A percentile compares a stretch with the other conserved stretches of the same genome.
phyloP scores from a whole-genome alignment of 169 alveolate species.

The Neospora caninum region DNA sequence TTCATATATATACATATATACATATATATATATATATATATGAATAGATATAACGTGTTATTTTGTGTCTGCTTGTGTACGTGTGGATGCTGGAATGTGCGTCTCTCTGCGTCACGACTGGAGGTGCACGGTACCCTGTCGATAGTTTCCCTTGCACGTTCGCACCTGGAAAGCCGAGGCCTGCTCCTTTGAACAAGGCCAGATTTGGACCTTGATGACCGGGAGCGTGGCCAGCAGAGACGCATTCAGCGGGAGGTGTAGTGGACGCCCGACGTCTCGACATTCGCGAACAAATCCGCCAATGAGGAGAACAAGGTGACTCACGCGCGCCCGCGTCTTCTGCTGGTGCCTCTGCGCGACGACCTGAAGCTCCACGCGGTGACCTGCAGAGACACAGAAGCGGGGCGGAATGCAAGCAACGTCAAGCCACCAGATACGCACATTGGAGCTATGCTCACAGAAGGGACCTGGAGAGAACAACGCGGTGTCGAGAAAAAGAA shows the following conservation, averaged over 20 bases:
- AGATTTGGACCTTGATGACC: neutral
- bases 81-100: too few species aligned
- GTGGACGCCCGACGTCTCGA: slow-evolving; percentile 2
- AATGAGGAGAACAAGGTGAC: slow-evolving; percentile 18
- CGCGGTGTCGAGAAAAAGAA: neutral
- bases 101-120: too few species aligned
- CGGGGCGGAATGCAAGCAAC: neutral
- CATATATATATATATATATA: too few species aligned
- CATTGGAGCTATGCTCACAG: too few species aligned
- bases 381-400: neutral
- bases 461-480: too few species aligned
- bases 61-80: too few species aligned
- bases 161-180: slow-evolving; percentile 37
- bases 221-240: neutral
- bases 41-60: too few species aligned
- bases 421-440: too few species aligned
- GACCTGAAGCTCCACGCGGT: slow-evolving; percentile 35
- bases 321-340: slow-evolving; percentile 30
- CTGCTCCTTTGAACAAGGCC: slow-evolving; percentile 15
- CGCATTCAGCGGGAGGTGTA: slow-evolving; percentile 5
- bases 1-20: too few species aligned
- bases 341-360: slow-evolving; percentile 17
- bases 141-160: neutral
- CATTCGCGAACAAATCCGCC: slow-evolving; percentile 1
- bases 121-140: too few species aligned